Base-by-base conservation (phyloP, 2,329 filamentous ascomycete species). In the Parastagonospora nodorum region DNA sequence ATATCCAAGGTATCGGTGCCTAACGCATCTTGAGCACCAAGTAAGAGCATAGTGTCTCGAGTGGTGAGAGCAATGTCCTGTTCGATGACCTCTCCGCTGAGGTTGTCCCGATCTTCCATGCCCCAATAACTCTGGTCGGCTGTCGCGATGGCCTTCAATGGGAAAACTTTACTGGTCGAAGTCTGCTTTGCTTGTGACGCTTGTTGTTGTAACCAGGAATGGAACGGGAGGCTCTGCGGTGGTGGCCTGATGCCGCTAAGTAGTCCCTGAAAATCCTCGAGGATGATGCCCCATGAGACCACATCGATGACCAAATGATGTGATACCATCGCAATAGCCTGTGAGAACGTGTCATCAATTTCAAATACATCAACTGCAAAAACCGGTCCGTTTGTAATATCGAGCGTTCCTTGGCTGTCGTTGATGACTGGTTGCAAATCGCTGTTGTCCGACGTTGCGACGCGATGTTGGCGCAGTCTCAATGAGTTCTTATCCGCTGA, bases 361-460 rank as follows among this genome's bases (percentile, higher is more conserved):
- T 72, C 55, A 50, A 80, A 75, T 8, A 79, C 53, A 45, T 80
- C 75, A 3, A 76, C 67, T 0, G 74, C 74, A 29, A 80, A 61
- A 0, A 78, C 57, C 1, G 78, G 74, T 0, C 74, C 74, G 16
- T 57, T 48, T 6, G 60, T 53, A 30, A 75, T 67, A 33, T 74
- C 56, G 6, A 75, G 53, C 2, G 64, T 63, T 0, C 62, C 56
- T 47, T 75, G 68, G 33, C 56, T 69, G 8, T 67, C 49, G 39
- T 70, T 63, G 9, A 74, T 51, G 11, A 66, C 56, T 1, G 61
- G 48, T 11, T 48, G 51, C 10, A 74, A 55, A 10, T 33, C 38
- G 3, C 55, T 32, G 27, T 61, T 50, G 10, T 57, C 43, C 6
- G 45, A 56, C n/a, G 42, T 50, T 4, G 28, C 37, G 1, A 64